A percentile compares a stretch with the other conserved stretches of the same genome.
These are phyloP conservation scores for Beauveria medogensis DNA, from an alignment of 2,329 filamentous ascomycete genomes.

Conservation along the genomic window DNA sequence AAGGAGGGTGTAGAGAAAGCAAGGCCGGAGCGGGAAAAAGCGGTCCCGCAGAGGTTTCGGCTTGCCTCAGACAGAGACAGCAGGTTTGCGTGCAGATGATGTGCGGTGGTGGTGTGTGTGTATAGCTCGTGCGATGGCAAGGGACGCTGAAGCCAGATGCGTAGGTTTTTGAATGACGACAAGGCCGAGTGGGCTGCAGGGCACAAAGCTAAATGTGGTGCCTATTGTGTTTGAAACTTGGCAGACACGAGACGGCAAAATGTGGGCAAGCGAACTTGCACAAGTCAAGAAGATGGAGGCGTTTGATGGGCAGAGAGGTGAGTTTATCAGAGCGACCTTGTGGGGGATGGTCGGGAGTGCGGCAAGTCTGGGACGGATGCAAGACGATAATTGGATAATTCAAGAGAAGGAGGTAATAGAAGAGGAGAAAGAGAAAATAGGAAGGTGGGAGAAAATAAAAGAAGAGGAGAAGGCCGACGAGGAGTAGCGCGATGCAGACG, in stretches of 20 bases:
- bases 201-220: constrained; percentile 2
- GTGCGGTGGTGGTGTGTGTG: constrained; percentile 5
- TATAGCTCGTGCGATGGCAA: background rate
- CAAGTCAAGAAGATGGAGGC: background rate
- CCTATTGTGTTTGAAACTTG: background rate
- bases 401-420: background rate
- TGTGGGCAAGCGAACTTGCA: background rate
- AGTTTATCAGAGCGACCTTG: constrained; percentile 2
- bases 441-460: background rate
- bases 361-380: background rate
- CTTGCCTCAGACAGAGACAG: background rate
- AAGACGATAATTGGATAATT: background rate
- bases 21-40: background rate
- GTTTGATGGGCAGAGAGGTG: background rate
- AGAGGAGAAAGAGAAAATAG: background rate
- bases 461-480: background rate
- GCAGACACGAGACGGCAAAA: constrained; percentile 4
- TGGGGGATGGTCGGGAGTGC: background rate
- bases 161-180: constrained; percentile 3
- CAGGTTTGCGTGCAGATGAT: background rate
- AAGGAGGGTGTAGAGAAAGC: background rate
- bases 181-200: background rate
- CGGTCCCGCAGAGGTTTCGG: background rate
- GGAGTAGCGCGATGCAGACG: background rate
- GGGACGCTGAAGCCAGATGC: background rate